A percentile compares a stretch with the other conserved stretches of the same genome.
Evolutionary conservation across 495 filamentous ascomycete genomes (phyloP).

Genomic region (Aeminium ludgeri): DNA sequence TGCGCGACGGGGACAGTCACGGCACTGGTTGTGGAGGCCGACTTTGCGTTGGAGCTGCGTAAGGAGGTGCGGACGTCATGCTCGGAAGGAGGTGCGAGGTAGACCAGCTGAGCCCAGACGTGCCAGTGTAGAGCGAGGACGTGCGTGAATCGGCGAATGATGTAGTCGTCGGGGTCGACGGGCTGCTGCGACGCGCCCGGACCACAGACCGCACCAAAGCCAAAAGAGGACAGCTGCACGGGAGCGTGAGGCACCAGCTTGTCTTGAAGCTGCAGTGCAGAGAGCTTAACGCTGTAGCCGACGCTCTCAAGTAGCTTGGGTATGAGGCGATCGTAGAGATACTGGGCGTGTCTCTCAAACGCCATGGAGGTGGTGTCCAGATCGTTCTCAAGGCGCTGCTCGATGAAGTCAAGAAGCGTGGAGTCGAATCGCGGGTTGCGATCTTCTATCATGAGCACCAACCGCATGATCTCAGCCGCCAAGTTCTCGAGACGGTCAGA

Average conservation of each 20-base stretch:
- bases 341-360: conserved; percentile 15
- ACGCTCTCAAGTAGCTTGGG: conserved; percentile 16
- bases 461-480: conserved; percentile 22
- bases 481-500: conserved; percentile 17
- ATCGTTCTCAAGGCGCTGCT: conserved; percentile 10
- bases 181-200: conserved; percentile 23
- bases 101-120: conserved; percentile 67
- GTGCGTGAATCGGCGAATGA: conserved; percentile 60
- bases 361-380: conserved; percentile 6
- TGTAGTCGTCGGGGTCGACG: conserved; percentile 40
- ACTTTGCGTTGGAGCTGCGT: too few species aligned
- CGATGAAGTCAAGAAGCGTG: conserved; percentile 13
- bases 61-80: background rate
- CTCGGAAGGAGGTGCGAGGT: conserved; percentile 1
- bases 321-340: conserved; percentile 13
- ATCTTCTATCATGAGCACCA: conserved; percentile 13
- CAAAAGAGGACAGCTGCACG: conserved; percentile 5
- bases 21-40: background rate
- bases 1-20: conserved; percentile 9
- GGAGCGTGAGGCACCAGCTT: conserved; percentile 13
- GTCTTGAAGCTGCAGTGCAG: conserved; percentile 22
- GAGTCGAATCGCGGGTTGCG: conserved; percentile 8
- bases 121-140: conserved; percentile 72
- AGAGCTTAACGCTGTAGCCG: conserved; percentile 13
- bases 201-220: conserved; percentile 12